Conservation (phyloP, 129 eudicot species). For the Chrysanthemum seticuspe region DNA sequence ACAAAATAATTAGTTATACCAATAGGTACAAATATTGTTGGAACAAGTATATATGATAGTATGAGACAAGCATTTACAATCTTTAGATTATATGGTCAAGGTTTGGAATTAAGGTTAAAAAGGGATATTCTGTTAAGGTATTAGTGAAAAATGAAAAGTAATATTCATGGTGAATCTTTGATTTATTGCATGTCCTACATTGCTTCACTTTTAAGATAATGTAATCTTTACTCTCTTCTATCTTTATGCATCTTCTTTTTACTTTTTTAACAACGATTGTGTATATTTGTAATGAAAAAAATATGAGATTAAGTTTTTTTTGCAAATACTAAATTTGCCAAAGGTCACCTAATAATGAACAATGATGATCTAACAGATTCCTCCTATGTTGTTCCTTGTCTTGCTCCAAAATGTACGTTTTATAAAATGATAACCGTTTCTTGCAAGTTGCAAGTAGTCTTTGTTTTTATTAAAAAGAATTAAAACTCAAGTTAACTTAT, state of each 20-base stretch:
- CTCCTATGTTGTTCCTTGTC: slow-evolving; percentile 9
- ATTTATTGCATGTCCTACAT: slow-evolving; percentile 24
- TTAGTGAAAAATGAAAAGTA: slow-evolving; percentile 13
- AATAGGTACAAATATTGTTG: too few relatives aligned
- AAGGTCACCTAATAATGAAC: neutral
- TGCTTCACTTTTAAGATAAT: slow-evolving; percentile 35
- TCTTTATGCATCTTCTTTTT: slow-evolving; percentile 14
- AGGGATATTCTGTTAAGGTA: slow-evolving; percentile 16
- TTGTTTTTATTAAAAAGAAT: neutral
- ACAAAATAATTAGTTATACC: too few relatives aligned
- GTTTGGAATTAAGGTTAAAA: neutral
- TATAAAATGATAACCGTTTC: neutral
- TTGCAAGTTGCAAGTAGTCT: too few relatives aligned
- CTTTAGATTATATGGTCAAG: neutral
- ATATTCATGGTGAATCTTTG: slow-evolving; percentile 24
- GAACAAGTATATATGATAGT: neutral
- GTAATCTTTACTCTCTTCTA: slow-evolving; percentile 23
- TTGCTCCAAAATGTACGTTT: neutral
- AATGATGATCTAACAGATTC: neutral
- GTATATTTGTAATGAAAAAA: neutral
- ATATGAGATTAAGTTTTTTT: neutral
- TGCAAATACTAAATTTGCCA: neutral
- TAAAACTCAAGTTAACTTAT: neutral
- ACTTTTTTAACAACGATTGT: neutral
- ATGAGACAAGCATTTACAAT: neutral